A percentile compares a stretch with the other conserved stretches of the same genome.
These are phyloP conservation scores for Wallacemonas sp. DNA, from an alignment of 208 protist species.

Conservation along the genomic window DNA sequence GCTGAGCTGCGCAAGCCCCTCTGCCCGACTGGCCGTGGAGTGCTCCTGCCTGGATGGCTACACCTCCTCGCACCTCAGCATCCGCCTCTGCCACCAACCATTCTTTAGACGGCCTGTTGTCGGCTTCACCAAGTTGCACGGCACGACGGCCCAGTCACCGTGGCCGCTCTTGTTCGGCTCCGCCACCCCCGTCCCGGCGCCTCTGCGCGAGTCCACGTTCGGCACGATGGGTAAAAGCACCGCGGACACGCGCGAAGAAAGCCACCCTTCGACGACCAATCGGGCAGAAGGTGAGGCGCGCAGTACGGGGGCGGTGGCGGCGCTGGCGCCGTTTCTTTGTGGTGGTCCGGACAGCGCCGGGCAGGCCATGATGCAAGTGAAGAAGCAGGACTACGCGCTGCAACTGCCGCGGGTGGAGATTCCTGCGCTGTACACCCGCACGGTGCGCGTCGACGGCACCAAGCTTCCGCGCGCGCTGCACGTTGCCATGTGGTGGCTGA, in stretches of 20 bases:
- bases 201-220: too few relatives aligned
- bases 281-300: neutral
- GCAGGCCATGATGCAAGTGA: neutral
- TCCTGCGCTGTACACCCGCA: slow-evolving; percentile 1
- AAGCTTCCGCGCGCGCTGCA: slow-evolving; percentile 7
- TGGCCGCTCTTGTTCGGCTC: neutral
- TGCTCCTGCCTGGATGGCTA: neutral
- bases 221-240: too few relatives aligned
- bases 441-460: slow-evolving; percentile 6
- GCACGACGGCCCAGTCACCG: neutral
- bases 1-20: neutral
- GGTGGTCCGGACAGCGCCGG: slow-evolving; percentile 1
- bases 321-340: neutral
- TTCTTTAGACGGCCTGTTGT: neutral
- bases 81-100: slow-evolving; percentile 6
- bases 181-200: too few relatives aligned
- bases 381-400: slow-evolving; percentile 12
- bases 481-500: slow-evolving; percentile 5
- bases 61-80: slow-evolving; percentile 4
- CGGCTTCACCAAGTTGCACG: neutral
- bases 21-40: slow-evolving; percentile 4
- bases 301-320: neutral
- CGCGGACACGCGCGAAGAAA: neutral
- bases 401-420: neutral
- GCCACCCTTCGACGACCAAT: neutral